Evolutionary conservation across 202 grass and related monocot genomes (phyloP), one percentile per base, ranked within the genome.

Genomic region (Elaeis oleifera): DNA sequence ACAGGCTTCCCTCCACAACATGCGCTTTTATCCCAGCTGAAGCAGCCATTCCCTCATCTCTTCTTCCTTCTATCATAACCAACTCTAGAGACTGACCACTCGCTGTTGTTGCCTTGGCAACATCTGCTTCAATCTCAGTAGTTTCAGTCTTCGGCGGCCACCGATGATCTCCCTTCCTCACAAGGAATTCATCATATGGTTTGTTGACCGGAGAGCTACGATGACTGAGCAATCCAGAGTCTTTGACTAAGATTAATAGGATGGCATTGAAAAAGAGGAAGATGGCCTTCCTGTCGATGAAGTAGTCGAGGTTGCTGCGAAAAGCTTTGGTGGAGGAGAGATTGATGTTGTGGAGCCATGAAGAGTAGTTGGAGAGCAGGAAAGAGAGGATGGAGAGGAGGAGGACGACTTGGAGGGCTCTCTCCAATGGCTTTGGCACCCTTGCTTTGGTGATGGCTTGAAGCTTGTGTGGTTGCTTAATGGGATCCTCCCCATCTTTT

Each of bases 181-280:
- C 31, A 51, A 71, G 74, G n/a, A 49, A 17, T 11, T 48, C 50
- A 44, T 44, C 36, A 14, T 14, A 11, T 14, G 11, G 36, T 11
- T 3, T 44, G 36, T 44, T 3, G 11, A 44, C 9, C 11, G 36
- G 9, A 13, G 36, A 44, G 36, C 36, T 44, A 44, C 36, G 3
- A 13, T 14, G 9, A 13, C 9, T 1, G 63, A 90, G 78, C 61
- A 95, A 18, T 0, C 90, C 90, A 6, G 86, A 80, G 50, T 95
- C 78, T 64, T 51, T 68, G 70, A 80, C 83, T 29, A 95, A 36
- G 76, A 90, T 1, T 27, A 90, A 5, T 53, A 95, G 67, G 55
- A 95, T 81, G 72, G 69, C 78, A 74, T 95, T 53, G 50, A 74
- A 87, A 57, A 90, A 56, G 22, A 95, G 59, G 65, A 87, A 61